A percentile compares a stretch with the other conserved stretches of the same genome.
These are phyloP conservation scores for Monascus purpureus DNA, from an alignment of 495 filamentous ascomycete genomes.

Conservation along the genomic window DNA sequence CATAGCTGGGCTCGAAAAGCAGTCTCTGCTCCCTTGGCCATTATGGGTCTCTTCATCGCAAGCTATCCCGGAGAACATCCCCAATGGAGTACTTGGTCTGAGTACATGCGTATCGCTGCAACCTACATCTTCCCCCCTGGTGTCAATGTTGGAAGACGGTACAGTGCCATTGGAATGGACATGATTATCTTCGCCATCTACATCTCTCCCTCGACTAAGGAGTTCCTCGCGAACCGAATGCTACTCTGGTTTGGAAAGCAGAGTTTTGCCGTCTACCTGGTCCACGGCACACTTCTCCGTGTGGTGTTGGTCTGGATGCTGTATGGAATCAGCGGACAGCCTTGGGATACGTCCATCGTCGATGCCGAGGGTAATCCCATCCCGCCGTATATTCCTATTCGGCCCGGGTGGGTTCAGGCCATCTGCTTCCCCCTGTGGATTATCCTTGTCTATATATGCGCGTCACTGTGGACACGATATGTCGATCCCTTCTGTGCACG, in stretches of 20 bases:
- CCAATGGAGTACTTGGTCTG: slow-evolving; percentile 45
- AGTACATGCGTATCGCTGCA: slow-evolving; percentile 27
- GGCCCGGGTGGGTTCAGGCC: slow-evolving; percentile 27
- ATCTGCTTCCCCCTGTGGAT: slow-evolving; percentile 44
- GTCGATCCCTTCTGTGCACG: slow-evolving; percentile 52
- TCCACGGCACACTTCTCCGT: slow-evolving; percentile 51
- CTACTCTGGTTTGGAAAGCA: slow-evolving; percentile 55
- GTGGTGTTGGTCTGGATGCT: slow-evolving; percentile 50
- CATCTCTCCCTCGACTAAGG: slow-evolving; percentile 41
- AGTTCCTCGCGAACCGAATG: slow-evolving; percentile 38
- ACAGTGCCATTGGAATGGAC: slow-evolving; percentile 44
- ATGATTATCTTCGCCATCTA: slow-evolving; percentile 43
- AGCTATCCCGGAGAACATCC: slow-evolving; percentile 47
- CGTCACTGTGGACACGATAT: slow-evolving; percentile 49
- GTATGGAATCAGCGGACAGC: slow-evolving; percentile 41
- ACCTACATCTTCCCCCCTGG: slow-evolving; percentile 41
- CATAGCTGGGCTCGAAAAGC: slow-evolving; percentile 32
- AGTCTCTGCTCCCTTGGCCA: slow-evolving; percentile 28
- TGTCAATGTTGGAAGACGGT: slow-evolving; percentile 36
- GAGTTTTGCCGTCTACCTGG: slow-evolving; percentile 54
- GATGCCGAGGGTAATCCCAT: slow-evolving; percentile 29
- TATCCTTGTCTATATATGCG: slow-evolving; percentile 39
- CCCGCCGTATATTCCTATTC: slow-evolving; percentile 23
- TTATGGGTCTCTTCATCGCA: slow-evolving; percentile 39
- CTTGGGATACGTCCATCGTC: slow-evolving; percentile 33